These are phyloP conservation scores for Ilyonectria sp. DNA, from an alignment of 2,329 filamentous ascomycete genomes.

Conservation along the genomic window DNA sequence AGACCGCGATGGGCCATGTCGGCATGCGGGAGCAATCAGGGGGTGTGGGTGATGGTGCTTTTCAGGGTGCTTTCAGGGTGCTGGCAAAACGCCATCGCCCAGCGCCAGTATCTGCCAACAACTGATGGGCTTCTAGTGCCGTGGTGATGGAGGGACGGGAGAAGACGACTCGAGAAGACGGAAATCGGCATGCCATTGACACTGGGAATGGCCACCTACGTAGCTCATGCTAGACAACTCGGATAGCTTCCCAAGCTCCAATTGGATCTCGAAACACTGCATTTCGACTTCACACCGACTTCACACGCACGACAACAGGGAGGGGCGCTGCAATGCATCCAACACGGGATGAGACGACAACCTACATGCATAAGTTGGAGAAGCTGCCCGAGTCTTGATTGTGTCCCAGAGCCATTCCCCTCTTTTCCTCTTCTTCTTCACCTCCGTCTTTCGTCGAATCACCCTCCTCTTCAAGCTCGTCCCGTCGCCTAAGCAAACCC, in stretches of 20 bases:
- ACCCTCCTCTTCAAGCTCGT: not conserved
- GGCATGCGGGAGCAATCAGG: not conserved
- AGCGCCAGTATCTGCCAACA: not conserved
- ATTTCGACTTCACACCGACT: conserved; percentile 5
- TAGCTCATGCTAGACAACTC: not conserved
- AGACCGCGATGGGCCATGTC: not conserved
- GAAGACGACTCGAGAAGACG: not conserved
- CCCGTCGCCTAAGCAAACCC: not conserved
- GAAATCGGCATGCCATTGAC: not conserved
- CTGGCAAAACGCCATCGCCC: not conserved
- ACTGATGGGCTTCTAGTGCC: not conserved
- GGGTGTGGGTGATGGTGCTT: not conserved
- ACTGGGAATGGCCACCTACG: not conserved
- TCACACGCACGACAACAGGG: not conserved
- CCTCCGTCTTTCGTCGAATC: not conserved
- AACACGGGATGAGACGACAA: conserved; percentile 17
- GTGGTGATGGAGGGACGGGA: conserved; percentile 2
- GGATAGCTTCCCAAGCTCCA: not conserved
- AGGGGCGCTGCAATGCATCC: not conserved
- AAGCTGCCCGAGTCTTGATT: conserved; percentile 5
- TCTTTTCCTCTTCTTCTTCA: conserved; percentile 2
- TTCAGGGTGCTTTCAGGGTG: not conserved
- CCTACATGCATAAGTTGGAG: conserved; percentile 24
- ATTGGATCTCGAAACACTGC: conserved; percentile 4
- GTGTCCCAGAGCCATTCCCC: not conserved